Percentiles rank a stretch among this genome's conserved stretches.
phyloP scores from a whole-genome alignment of 106 monocot species.

The Dendrobium officinale region DNA sequence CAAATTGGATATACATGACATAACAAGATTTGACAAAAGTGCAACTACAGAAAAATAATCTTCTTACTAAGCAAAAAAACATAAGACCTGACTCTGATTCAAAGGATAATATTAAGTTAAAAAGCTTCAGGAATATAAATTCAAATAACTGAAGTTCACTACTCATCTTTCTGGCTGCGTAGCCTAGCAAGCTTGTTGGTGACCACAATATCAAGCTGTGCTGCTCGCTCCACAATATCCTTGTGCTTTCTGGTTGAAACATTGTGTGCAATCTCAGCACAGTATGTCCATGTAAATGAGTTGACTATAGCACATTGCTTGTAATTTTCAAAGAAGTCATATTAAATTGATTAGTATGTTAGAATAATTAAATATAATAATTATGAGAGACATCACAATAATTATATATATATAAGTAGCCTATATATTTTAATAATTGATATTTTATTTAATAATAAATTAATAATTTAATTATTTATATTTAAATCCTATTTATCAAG shows the following conservation, averaged over 20 bases:
- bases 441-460: too few relatives aligned
- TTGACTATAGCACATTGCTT: too few relatives aligned
- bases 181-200: constrained; percentile 81
- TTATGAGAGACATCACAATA: too few relatives aligned
- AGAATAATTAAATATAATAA: too few relatives aligned
- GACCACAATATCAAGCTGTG: constrained; percentile 68
- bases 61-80: not conserved
- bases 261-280: constrained; percentile 67
- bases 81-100: not conserved
- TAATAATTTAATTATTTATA: too few relatives aligned
- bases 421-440: too few relatives aligned
- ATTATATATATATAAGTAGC: too few relatives aligned
- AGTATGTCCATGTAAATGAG: constrained; percentile 29
- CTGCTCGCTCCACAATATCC: constrained; percentile 72
- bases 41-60: not conserved
- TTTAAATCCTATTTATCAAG: too few relatives aligned
- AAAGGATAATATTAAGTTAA: not conserved
- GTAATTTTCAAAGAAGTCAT: too few relatives aligned
- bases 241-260: constrained; percentile 68
- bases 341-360: too few relatives aligned
- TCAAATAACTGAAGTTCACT: not conserved
- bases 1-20: too few relatives aligned
- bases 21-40: not conserved
- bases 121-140: not conserved
- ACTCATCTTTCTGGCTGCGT: constrained; percentile 76